These are phyloP conservation scores for Aspergillus flavus DNA, from an alignment of 2,329 filamentous ascomycete species.

Conservation along the genomic window DNA sequence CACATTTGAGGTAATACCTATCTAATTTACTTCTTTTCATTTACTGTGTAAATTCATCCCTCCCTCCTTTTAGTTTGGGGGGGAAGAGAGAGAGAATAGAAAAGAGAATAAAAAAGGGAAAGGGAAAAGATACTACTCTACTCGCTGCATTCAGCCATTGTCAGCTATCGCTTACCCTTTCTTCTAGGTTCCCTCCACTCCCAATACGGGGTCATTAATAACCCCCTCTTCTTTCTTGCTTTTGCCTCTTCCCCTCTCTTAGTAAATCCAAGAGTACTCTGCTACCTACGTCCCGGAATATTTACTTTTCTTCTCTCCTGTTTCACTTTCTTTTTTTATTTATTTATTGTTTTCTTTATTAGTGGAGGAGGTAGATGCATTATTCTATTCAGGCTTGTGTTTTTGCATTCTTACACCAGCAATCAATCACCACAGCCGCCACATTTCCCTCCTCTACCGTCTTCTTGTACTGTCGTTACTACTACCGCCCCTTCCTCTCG, in stretches of 20 bases:
- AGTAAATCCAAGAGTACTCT: background rate
- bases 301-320: background rate
- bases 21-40: background rate
- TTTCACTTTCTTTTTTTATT: background rate
- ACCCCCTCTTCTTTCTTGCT: conserved; percentile 15
- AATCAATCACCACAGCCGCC: background rate
- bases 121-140: conserved; percentile 16
- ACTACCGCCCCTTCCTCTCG: background rate
- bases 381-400: background rate
- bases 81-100: too few species aligned
- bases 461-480: background rate
- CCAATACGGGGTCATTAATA: conserved; percentile 5
- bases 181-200: conserved; percentile 19
- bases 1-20: background rate
- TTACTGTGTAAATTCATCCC: too few species aligned
- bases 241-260: conserved; percentile 8
- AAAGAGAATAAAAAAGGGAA: background rate
- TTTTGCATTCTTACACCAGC: background rate
- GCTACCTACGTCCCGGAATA: background rate
- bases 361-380: too few species aligned
- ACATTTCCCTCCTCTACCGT: background rate
- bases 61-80: too few species aligned
- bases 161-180: conserved; percentile 16
- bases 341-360: background rate
- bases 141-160: conserved; percentile 16